phyloP scores from a whole-genome alignment of 2,329 filamentous ascomycete genomes.

The Elsinoe necatrix region DNA sequence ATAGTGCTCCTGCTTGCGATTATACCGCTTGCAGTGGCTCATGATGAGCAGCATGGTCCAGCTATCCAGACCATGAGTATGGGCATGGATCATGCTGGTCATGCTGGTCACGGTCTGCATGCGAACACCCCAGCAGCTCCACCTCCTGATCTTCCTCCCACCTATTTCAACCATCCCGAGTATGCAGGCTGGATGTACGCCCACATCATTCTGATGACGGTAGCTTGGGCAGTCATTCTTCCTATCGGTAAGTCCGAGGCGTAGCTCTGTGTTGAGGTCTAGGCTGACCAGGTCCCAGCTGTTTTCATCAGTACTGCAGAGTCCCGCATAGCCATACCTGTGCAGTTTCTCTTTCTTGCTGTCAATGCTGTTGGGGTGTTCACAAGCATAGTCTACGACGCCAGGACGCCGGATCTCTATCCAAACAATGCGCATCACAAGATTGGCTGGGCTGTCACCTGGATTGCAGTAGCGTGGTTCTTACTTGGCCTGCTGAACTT shows the following conservation, averaged over 20 bases:
- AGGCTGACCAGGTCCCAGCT: conserved; percentile 41
- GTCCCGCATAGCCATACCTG: conserved; percentile 62
- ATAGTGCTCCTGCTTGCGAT: conserved; percentile 33
- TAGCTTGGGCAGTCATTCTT: conserved; percentile 64
- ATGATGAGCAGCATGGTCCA: conserved; percentile 29
- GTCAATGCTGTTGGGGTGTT: conserved; percentile 50
- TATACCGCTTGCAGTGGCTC: conserved; percentile 34
- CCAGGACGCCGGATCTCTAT: conserved; percentile 76
- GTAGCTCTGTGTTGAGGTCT: neutral
- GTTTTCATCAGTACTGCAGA: conserved; percentile 77
- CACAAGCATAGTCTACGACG: conserved; percentile 64
- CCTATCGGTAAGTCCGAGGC: conserved; percentile 54
- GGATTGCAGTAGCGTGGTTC: conserved; percentile 61
- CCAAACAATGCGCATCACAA: conserved; percentile 81
- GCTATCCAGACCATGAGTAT: conserved; percentile 20
- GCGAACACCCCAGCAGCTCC: conserved; percentile 16
- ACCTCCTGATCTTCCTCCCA: conserved; percentile 23
- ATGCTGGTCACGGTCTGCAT: conserved; percentile 16
- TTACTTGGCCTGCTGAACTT: conserved; percentile 56
- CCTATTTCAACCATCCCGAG: conserved; percentile 52
- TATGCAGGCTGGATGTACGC: conserved; percentile 52
- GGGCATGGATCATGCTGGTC: conserved; percentile 21
- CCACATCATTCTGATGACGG: conserved; percentile 62
- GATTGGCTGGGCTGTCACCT: conserved; percentile 75
- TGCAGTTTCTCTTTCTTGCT: conserved; percentile 51